Conservation (phyloP, 352 stramenopile species). For the Thraustotheca clavata region DNA sequence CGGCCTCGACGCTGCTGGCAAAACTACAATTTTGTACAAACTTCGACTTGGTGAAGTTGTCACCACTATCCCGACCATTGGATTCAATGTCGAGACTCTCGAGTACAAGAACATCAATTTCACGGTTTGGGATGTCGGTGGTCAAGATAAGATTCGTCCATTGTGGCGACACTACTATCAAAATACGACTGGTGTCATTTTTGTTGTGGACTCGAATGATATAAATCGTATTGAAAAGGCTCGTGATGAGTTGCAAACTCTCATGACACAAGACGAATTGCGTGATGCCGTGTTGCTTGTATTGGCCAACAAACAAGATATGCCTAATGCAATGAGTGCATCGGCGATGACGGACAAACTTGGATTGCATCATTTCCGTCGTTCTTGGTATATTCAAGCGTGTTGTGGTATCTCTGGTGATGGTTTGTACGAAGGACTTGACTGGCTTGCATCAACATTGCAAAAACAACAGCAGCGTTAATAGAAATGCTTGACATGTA, state of each 20-base stretch:
- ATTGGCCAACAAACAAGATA: slow-evolving; percentile 35
- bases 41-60: slow-evolving; percentile 70
- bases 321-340: slow-evolving; percentile 26
- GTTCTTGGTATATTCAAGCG: slow-evolving; percentile 29
- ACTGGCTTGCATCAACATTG: slow-evolving; percentile 29
- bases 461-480: too few species aligned
- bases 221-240: slow-evolving; percentile 38
- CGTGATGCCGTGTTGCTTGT: slow-evolving; percentile 30
- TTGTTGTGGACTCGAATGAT: slow-evolving; percentile 68
- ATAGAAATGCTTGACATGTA: too few species aligned
- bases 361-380: slow-evolving; percentile 16
- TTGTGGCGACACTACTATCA: slow-evolving; percentile 73
- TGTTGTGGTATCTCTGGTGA: slow-evolving; percentile 29
- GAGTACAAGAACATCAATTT: slow-evolving; percentile 63
- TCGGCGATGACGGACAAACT: slow-evolving; percentile 28
- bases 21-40: slow-evolving; percentile 94
- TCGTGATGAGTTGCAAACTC: slow-evolving; percentile 28
- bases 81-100: slow-evolving; percentile 83
- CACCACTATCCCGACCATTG: slow-evolving; percentile 77
- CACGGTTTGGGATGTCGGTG: slow-evolving; percentile 80
- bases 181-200: slow-evolving; percentile 62
- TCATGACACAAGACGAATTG: slow-evolving; percentile 38
- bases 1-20: slow-evolving; percentile 92
- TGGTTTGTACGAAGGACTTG: slow-evolving; percentile 36
- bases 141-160: slow-evolving; percentile 51